Conservation (phyloP, 169 alveolate species). For the Plasmodium ovale region DNA sequence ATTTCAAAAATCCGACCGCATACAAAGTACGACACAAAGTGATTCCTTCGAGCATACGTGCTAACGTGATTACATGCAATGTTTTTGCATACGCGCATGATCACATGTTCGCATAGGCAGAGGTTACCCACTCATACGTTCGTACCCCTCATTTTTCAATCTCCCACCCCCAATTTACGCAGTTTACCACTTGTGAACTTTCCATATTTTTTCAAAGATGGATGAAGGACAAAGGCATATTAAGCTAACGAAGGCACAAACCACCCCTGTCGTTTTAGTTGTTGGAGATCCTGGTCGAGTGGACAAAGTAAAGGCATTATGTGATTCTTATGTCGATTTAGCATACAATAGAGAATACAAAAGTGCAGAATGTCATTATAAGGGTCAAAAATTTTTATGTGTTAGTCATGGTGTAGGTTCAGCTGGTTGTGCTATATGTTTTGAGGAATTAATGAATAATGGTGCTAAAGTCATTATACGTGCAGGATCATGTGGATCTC, state of each 20-base stretch:
- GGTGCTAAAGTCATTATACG: conserved; percentile 76
- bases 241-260: conserved; percentile 30
- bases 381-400: conserved; percentile 73
- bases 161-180: no score
- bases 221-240: conserved; percentile 30
- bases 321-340: conserved; percentile 76
- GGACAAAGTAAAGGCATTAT: conserved; percentile 51
- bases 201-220: no score
- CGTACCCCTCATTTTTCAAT: no score
- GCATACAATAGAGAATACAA: conserved; percentile 75
- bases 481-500: conserved; percentile 78
- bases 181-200: no score
- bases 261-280: conserved; percentile 73
- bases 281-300: conserved; percentile 80
- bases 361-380: conserved; percentile 60
- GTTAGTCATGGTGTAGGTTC: conserved; percentile 79
- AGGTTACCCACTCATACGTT: no score
- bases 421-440: conserved; percentile 76
- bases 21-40: no score
- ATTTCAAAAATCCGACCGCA: no score
- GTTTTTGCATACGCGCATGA: no score
- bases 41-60: no score
- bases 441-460: conserved; percentile 69
- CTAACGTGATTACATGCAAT: no score
- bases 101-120: no score